Evolutionary conservation across 495 filamentous ascomycete species (phyloP).

Genomic region (Xylaria castorea): DNA sequence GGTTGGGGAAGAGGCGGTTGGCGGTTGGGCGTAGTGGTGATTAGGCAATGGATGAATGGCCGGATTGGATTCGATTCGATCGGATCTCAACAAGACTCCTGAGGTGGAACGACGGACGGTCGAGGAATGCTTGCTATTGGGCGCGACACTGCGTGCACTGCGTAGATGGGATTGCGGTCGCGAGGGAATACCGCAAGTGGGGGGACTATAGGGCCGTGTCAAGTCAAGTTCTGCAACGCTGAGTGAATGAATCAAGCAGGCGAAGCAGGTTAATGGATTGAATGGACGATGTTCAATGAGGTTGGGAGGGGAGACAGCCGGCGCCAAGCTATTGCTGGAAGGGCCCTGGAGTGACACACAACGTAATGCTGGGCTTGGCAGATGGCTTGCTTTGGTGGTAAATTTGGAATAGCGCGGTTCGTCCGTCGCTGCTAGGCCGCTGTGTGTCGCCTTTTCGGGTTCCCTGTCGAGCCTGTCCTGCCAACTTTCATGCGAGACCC

Average conservation of each 20-base stretch:
- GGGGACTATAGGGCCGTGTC: constrained; percentile 5
- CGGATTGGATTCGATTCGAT: constrained; percentile 7
- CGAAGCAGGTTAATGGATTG: not conserved
- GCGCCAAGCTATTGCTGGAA: constrained; percentile 18
- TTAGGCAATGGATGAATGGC: constrained; percentile 10
- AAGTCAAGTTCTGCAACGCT: not conserved
- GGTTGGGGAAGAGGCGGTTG: constrained; percentile 16
- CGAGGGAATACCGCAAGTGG: not conserved
- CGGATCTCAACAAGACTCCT: not conserved
- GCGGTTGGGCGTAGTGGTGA: constrained; percentile 21
- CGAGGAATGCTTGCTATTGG: not conserved
- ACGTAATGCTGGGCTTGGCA: constrained; percentile 29
- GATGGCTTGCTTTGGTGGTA: constrained; percentile 10
- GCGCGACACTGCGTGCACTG: not conserved
- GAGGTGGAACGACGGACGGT: not conserved
- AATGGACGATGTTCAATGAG: constrained; percentile 24
- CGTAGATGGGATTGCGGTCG: not conserved
- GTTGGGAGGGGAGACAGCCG: constrained; percentile 30
- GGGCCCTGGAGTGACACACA: constrained; percentile 19
- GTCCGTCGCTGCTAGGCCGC: not conserved
- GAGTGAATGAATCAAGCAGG: constrained; percentile 11
- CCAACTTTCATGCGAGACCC: constrained; percentile 1
- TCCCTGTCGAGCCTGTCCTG: constrained; percentile 4
- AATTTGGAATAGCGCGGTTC: constrained; percentile 24
- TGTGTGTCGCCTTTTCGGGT: not conserved